Percentiles rank a stretch among this genome's conserved stretches.
Conservation (phyloP, 2,329 filamentous ascomycete species). For the Pseudogymnoascus sp. region DNA sequence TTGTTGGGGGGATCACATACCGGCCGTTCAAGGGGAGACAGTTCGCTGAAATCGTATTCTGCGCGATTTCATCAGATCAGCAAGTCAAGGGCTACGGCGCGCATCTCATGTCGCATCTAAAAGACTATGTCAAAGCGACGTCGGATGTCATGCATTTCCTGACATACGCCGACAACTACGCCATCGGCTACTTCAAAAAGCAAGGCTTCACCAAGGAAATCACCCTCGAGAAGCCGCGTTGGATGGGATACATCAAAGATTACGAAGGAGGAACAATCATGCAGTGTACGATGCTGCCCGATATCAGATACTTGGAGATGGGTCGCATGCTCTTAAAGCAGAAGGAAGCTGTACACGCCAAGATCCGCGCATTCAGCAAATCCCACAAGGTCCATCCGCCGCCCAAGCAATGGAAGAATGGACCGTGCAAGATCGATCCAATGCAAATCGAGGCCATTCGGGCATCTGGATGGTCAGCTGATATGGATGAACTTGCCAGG, state of each 20-base stretch:
- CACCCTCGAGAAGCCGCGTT: conserved; percentile 76
- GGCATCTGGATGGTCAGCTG: conserved; percentile 86
- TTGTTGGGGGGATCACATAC: conserved; percentile 96
- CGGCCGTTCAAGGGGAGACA: conserved; percentile 83
- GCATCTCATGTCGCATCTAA: conserved; percentile 95
- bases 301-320: conserved; percentile 86
- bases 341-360: conserved; percentile 89
- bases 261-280: conserved; percentile 99
- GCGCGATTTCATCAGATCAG: conserved; percentile 93
- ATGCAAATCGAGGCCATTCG: conserved; percentile 81
- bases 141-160: conserved; percentile 97
- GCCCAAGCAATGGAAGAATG: conserved; percentile 77
- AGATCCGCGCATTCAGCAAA: conserved; percentile 85
- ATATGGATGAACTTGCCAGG: conserved; percentile 94
- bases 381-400: conserved; percentile 81
- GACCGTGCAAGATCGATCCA: conserved; percentile 66
- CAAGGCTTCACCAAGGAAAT: conserved; percentile 99
- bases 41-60: conserved; percentile 98
- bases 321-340: conserved; percentile 94
- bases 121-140: conserved; percentile 96
- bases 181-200: conserved; percentile 98
- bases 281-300: conserved; percentile 96
- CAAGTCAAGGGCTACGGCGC: conserved; percentile 98
- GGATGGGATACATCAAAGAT: conserved; percentile 99
- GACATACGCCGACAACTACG: conserved; percentile 97